These are phyloP conservation scores for Mallotus nudiflorus DNA, from an alignment of 345 rosid species.

Conservation along the genomic window DNA sequence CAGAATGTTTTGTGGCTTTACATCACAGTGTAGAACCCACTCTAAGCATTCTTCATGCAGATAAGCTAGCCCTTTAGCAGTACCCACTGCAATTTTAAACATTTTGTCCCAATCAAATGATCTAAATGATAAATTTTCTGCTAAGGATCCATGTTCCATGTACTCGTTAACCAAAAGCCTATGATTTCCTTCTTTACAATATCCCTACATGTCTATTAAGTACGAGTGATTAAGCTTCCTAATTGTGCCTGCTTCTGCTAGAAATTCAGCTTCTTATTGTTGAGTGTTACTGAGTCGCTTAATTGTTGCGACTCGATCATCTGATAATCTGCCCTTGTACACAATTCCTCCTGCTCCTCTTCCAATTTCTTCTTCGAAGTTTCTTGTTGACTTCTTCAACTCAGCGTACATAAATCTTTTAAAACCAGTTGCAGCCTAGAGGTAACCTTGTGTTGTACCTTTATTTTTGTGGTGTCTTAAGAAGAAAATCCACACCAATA, in stretches of 20 bases:
- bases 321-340: too few relatives aligned
- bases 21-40: slow-evolving; percentile 12
- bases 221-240: slow-evolving; percentile 42
- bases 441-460: slow-evolving; percentile 9
- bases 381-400: too few relatives aligned
- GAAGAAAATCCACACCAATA: background rate
- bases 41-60: too few relatives aligned
- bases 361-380: too few relatives aligned
- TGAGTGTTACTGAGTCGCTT: too few relatives aligned
- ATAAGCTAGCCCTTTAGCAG: too few relatives aligned
- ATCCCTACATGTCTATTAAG: slow-evolving; percentile 40
- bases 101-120: slow-evolving; percentile 16
- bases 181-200: slow-evolving; percentile 26
- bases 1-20: too few relatives aligned
- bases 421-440: slow-evolving; percentile 23
- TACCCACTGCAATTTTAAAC: slow-evolving; percentile 15
- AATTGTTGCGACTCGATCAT: too few relatives aligned
- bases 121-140: slow-evolving; percentile 7
- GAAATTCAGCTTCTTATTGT: too few relatives aligned
- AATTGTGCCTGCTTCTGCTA: too few relatives aligned
- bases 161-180: slow-evolving; percentile 27
- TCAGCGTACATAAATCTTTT: too few relatives aligned
- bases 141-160: slow-evolving; percentile 23
- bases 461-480: background rate
- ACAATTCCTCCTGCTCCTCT: too few relatives aligned